phyloP scores from a whole-genome alignment of 139 green algal species.

The Chlorella sorokiniana region DNA sequence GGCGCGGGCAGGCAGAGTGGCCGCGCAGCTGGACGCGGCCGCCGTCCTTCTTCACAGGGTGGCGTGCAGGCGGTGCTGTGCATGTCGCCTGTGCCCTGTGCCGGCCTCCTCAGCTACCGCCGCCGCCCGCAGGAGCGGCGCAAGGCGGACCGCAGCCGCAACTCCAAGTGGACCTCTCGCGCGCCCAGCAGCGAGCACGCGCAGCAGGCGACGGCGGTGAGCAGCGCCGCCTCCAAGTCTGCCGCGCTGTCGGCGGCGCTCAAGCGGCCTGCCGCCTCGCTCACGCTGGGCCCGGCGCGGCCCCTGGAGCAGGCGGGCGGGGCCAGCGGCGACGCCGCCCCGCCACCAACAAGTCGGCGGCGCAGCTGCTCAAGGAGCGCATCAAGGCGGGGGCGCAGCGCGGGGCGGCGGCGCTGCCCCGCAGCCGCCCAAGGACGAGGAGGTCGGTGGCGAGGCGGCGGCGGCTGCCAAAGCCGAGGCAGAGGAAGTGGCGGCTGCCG shows the following conservation, averaged over 20 bases:
- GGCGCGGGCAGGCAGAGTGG: background rate
- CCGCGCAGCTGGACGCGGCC: background rate
- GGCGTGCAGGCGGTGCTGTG: background rate
- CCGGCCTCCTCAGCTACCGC: background rate
- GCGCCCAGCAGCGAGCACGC: conserved; percentile 26
- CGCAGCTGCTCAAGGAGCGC: conserved; percentile 59
- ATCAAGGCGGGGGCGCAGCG: conserved; percentile 45
- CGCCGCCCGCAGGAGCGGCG: conserved; percentile 16
- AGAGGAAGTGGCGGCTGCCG: background rate
- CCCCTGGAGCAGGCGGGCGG: conserved; percentile 17
- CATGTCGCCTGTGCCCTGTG: background rate
- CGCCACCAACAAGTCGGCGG: conserved; percentile 71
- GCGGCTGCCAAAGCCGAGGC: conserved; percentile 4
- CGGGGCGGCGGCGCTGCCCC: background rate
- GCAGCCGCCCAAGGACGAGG: no score
- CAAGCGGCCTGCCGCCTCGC: conserved; percentile 11
- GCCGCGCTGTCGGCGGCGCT: conserved; percentile 29
- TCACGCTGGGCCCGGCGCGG: conserved; percentile 17
- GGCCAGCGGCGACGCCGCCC: background rate
- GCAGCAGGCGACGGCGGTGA: conserved; percentile 18
- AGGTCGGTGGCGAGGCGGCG: background rate
- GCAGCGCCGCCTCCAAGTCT: conserved; percentile 13
- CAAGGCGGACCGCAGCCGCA: conserved; percentile 8
- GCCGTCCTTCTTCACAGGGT: no score
- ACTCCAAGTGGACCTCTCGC: conserved; percentile 38